Evolutionary conservation across 1,284 basidiomycete species (phyloP).

Genomic region (Boletus calvinii): DNA sequence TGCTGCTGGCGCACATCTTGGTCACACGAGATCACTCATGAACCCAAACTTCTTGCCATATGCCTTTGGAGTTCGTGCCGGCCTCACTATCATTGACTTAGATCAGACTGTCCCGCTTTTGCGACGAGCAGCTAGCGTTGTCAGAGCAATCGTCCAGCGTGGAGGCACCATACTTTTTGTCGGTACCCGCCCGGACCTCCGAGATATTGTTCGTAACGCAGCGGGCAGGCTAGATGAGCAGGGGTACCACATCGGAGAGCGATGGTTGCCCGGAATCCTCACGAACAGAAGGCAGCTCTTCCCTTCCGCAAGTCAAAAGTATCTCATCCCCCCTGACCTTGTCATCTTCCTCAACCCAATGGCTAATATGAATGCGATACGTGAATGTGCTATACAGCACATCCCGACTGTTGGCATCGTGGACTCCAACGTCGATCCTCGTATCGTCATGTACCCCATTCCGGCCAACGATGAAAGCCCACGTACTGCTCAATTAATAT

Average conservation of each 20-base stretch:
- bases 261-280: conserved; percentile 93
- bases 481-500: conserved; percentile 87
- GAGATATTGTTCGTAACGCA: conserved; percentile 76
- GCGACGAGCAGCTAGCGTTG: conserved; percentile 85
- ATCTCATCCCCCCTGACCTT: conserved; percentile 79
- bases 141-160: conserved; percentile 77
- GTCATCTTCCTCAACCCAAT: conserved; percentile 89
- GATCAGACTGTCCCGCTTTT: conserved; percentile 93
- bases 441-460: conserved; percentile 97
- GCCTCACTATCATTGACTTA: conserved; percentile 92
- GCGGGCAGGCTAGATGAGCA: conserved; percentile 74
- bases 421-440: conserved; percentile 95
- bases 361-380: conserved; percentile 79
- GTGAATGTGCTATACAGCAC: conserved; percentile 81
- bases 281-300: conserved; percentile 88
- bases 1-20: conserved; percentile 92
- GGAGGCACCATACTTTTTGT: conserved; percentile 91
- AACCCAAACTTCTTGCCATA: conserved; percentile 91
- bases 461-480: conserved; percentile 96
- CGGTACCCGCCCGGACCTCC: conserved; percentile 81
- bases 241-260: conserved; percentile 82
- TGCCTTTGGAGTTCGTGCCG: conserved; percentile 90
- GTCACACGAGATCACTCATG: conserved; percentile 82
- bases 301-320: conserved; percentile 56
- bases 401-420: conserved; percentile 89